phyloP scores from a whole-genome alignment of 2,329 filamentous ascomycete genomes.

The Harringtonia aguacate region DNA sequence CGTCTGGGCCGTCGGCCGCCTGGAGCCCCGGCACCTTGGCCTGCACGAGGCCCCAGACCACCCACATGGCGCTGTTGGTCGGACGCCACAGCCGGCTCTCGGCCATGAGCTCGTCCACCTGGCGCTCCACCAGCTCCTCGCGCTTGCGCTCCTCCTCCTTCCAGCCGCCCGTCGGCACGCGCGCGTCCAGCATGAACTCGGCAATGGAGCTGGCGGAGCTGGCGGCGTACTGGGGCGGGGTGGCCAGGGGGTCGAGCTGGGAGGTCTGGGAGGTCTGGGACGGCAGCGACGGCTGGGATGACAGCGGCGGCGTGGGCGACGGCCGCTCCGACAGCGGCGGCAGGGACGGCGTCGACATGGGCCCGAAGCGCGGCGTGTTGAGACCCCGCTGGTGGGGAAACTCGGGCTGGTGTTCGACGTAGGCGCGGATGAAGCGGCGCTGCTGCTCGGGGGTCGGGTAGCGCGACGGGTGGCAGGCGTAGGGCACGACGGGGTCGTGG shows the following conservation, averaged over 20 bases:
- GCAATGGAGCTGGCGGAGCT: slow-evolving; percentile 41
- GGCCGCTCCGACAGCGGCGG: slow-evolving; percentile 17
- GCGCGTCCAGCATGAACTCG: slow-evolving; percentile 77
- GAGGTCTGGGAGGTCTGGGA: slow-evolving; percentile 12
- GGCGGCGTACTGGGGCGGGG: slow-evolving; percentile 18
- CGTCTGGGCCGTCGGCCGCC: slow-evolving; percentile 12
- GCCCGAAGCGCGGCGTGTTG: slow-evolving; percentile 10
- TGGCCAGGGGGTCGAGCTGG: slow-evolving; percentile 2
- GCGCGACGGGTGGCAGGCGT: slow-evolving; percentile 53
- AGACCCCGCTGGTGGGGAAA: slow-evolving; percentile 36
- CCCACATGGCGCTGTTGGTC: slow-evolving; percentile 83
- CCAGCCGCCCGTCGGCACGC: slow-evolving; percentile 43
- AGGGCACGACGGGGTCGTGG: slow-evolving; percentile 57
- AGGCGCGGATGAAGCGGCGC: slow-evolving; percentile 72
- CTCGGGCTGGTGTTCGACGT: slow-evolving; percentile 70
- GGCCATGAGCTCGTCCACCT: slow-evolving; percentile 59
- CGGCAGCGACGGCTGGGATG: slow-evolving; percentile 13
- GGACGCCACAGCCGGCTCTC: slow-evolving; percentile 80
- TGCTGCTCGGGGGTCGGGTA: slow-evolving; percentile 81
- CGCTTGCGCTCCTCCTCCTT: slow-evolving; percentile 50
- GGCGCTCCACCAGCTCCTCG: slow-evolving; percentile 54
- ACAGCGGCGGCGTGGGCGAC: slow-evolving; percentile 21
- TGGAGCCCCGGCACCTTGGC: slow-evolving; percentile 67
- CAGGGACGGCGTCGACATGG: slow-evolving; percentile 5
- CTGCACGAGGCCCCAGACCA: slow-evolving; percentile 94